Evolutionary conservation across 2,329 filamentous ascomycete species (phyloP).

Genomic region (Incumbomyces lentus): DNA sequence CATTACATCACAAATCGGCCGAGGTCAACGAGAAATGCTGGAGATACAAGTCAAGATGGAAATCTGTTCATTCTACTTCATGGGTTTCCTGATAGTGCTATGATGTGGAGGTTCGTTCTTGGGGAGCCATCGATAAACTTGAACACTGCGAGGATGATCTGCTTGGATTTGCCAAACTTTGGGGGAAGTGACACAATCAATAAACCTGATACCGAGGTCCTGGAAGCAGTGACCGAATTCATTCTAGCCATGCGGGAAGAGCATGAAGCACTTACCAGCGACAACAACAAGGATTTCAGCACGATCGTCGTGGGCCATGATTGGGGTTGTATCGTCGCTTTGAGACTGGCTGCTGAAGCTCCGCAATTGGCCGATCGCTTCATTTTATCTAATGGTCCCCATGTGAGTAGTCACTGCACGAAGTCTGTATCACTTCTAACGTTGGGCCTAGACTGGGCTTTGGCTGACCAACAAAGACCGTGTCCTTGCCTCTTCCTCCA

Average conservation of each 20-base stretch:
- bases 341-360: constrained; percentile 49
- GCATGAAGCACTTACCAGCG: constrained; percentile 31
- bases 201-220: constrained; percentile 40
- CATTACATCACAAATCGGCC: constrained; percentile 43
- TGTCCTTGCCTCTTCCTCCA: constrained; percentile 33
- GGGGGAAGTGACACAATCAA: constrained; percentile 46
- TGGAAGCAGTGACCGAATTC: constrained; percentile 45
- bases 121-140: constrained; percentile 30
- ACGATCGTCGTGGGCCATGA: constrained; percentile 41
- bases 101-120: constrained; percentile 43
- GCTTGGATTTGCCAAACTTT: constrained; percentile 49
- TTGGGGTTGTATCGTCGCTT: constrained; percentile 44
- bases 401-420: constrained; percentile 32
- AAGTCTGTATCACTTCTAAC: constrained; percentile 1
- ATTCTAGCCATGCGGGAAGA: constrained; percentile 40
- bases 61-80: constrained; percentile 45
- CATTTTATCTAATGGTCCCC: constrained; percentile 43
- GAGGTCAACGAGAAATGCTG: constrained; percentile 15
- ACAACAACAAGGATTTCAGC: constrained; percentile 34
- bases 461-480: constrained; percentile 33
- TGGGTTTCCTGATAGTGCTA: constrained; percentile 50
- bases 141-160: constrained; percentile 38
- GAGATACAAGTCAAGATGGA: not conserved
- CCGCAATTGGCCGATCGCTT: constrained; percentile 45
- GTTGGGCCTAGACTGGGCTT: constrained; percentile 30